phyloP scores from a whole-genome alignment of 768 basidiomycete genomes.

The Hysterangium stoloniferum region DNA sequence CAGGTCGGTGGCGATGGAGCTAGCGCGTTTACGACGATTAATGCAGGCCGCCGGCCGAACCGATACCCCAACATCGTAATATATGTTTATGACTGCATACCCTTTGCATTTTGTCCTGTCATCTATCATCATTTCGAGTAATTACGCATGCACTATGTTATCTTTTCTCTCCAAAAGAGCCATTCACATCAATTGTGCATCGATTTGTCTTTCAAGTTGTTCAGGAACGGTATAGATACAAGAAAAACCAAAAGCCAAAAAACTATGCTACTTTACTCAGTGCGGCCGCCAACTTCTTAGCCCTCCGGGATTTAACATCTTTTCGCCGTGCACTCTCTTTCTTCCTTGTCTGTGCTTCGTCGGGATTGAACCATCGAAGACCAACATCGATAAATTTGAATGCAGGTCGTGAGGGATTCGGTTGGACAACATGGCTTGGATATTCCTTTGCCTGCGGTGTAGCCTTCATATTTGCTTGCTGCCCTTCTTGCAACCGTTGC shows the following conservation, averaged over 20 bases:
- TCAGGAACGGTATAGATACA: too few species aligned
- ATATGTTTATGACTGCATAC: too few species aligned
- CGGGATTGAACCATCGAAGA: slow-evolving; percentile 54
- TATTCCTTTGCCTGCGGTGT: not conserved
- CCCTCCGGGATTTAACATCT: slow-evolving; percentile 24
- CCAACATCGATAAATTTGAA: slow-evolving; percentile 72
- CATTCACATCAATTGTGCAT: too few species aligned
- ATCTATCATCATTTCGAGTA: too few species aligned
- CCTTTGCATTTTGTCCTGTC: too few species aligned
- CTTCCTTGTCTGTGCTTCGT: slow-evolving; percentile 43
- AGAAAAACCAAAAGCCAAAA: too few species aligned
- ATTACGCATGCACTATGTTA: too few species aligned
- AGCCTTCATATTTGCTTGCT: slow-evolving; percentile 26
- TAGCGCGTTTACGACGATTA: slow-evolving; percentile 61
- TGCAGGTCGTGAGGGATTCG: slow-evolving; percentile 32
- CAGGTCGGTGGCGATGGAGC: slow-evolving; percentile 38
- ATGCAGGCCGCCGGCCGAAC: slow-evolving; percentile 37
- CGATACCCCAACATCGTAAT: too few species aligned
- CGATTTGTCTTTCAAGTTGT: too few species aligned
- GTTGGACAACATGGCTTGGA: slow-evolving; percentile 4
- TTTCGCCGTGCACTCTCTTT: slow-evolving; percentile 43
- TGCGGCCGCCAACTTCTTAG: not conserved
- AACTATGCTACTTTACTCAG: too few species aligned
- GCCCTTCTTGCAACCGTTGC: slow-evolving; percentile 42
- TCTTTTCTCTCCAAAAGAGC: too few species aligned